A percentile compares a stretch with the other conserved stretches of the same genome.
Evolutionary conservation across 495 filamentous ascomycete genomes (phyloP).

Genomic region (Xylaria castorea): DNA sequence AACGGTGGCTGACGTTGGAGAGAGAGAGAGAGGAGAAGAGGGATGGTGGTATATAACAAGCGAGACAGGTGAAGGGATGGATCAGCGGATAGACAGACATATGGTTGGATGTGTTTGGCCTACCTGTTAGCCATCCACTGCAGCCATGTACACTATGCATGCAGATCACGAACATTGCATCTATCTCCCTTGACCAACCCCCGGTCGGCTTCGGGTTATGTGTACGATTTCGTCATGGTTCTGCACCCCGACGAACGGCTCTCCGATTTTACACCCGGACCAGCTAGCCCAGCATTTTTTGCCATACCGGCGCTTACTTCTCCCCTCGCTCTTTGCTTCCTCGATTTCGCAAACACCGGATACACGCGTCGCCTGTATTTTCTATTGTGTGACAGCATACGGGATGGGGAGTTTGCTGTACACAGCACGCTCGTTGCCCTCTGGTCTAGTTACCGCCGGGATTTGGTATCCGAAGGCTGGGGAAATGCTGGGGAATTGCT

Average conservation of each 20-base stretch:
- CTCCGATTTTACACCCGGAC: not conserved
- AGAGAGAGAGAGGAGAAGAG: constrained; percentile 22
- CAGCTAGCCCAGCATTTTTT: not conserved
- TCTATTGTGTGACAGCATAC: not conserved
- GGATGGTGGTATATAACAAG: constrained; percentile 11
- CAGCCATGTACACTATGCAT: too few species aligned
- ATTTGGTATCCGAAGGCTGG: not conserved
- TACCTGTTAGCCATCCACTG: not conserved
- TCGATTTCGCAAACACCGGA: not conserved
- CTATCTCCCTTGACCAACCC: constrained; percentile 4
- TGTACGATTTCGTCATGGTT: constrained; percentile 7
- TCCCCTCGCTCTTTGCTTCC: not conserved
- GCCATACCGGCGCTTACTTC: not conserved
- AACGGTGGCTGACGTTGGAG: constrained; percentile 7
- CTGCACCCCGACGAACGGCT: not conserved
- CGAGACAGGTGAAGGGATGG: not conserved
- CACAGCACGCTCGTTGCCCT: not conserved
- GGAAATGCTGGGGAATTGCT: constrained; percentile 10
- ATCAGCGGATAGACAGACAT: not conserved
- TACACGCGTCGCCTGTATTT: not conserved
- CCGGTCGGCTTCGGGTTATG: not conserved
- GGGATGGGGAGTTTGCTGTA: not conserved
- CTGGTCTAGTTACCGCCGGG: not conserved
- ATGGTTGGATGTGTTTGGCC: not conserved
- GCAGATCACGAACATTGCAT: constrained; percentile 16